Percentiles rank a stretch among this genome's conserved stretches.
phyloP scores from a whole-genome alignment of 768 basidiomycete genomes.

The Termitomyces sp. region DNA sequence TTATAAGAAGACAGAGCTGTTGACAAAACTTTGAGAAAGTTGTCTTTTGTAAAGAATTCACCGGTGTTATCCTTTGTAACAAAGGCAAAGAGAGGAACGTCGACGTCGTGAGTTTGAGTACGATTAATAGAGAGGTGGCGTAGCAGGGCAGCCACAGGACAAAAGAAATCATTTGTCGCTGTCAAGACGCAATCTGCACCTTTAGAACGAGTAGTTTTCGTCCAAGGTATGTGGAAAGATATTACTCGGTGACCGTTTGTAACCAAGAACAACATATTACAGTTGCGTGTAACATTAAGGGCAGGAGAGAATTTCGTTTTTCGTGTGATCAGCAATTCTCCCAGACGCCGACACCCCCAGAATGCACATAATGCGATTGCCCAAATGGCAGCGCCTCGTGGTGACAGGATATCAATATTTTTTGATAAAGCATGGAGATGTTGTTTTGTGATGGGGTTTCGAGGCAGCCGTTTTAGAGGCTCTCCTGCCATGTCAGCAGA shows the following conservation, averaged over 20 bases:
- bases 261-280: neutral
- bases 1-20: constrained; percentile 6
- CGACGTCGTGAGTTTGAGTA: neutral
- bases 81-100: constrained; percentile 12
- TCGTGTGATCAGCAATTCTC: constrained; percentile 10
- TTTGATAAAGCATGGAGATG: constrained; percentile 9
- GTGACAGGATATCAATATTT: constrained; percentile 16
- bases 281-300: neutral
- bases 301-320: constrained; percentile 19
- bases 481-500: constrained; percentile 15
- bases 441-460: too few relatives aligned
- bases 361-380: constrained; percentile 21
- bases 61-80: neutral
- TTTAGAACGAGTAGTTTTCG: too few relatives aligned
- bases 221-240: neutral
- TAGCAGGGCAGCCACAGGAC: constrained; percentile 19
- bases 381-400: constrained; percentile 20
- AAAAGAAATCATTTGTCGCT: constrained; percentile 15
- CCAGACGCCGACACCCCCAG: constrained; percentile 17
- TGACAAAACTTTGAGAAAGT: constrained; percentile 13
- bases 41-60: neutral
- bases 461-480: constrained; percentile 6
- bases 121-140: constrained; percentile 16
- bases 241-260: neutral
- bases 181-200: constrained; percentile 19